phyloP scores from a whole-genome alignment of 1,284 basidiomycete species.

The Erythrobasidium hasegawianum region DNA sequence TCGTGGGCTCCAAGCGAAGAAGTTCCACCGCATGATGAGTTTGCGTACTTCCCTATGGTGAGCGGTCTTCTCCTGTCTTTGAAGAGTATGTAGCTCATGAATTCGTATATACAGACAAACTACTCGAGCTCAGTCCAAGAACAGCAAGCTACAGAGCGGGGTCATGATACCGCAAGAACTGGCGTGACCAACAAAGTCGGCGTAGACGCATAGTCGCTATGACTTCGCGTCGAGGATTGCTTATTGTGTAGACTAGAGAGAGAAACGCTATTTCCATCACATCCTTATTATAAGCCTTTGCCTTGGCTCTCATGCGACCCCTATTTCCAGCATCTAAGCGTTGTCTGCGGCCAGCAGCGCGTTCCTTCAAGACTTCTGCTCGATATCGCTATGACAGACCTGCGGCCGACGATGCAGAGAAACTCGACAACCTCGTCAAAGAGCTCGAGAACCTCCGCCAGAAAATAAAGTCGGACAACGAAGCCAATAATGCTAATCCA shows the following conservation, averaged over 20 bases:
- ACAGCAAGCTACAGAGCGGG: constrained; percentile 6
- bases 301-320: too few species aligned
- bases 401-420: neutral
- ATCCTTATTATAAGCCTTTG: too few species aligned
- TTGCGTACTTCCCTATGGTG: constrained; percentile 32
- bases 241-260: too few species aligned
- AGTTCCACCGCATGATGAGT: constrained; percentile 14
- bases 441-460: neutral
- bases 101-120: constrained; percentile 8
- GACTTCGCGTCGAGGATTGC: too few species aligned
- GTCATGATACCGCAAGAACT: constrained; percentile 28
- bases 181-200: constrained; percentile 6
- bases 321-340: too few species aligned
- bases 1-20: constrained; percentile 18
- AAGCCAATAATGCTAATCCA: too few species aligned
- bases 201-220: too few species aligned
- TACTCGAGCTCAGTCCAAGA: constrained; percentile 28
- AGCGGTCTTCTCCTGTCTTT: too few species aligned
- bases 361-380: too few species aligned
- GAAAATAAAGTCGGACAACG: neutral
- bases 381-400: too few species aligned
- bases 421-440: neutral
- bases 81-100: neutral
- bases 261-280: too few species aligned
- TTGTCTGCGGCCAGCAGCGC: too few species aligned